phyloP scores from a whole-genome alignment of 352 stramenopile genomes.

The Phytophthora pinifolia region DNA sequence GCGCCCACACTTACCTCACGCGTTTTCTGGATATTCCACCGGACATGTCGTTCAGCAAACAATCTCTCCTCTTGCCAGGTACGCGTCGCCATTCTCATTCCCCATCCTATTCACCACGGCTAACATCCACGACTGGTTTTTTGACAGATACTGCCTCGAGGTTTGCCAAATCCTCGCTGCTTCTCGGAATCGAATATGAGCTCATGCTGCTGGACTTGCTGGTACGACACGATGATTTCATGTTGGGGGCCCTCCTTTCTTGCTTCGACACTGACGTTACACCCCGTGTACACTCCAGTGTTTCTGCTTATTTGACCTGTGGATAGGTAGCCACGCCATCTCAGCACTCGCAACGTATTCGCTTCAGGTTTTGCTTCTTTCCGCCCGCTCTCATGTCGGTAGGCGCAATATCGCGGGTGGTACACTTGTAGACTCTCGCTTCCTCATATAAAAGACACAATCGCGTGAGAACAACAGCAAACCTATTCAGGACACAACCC shows the following conservation, averaged over 20 bases:
- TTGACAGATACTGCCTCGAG: conserved; percentile 46
- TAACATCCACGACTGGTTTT: conserved; percentile 1
- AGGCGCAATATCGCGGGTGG: conserved; percentile 52
- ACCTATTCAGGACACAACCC: not conserved
- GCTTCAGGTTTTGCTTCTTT: conserved; percentile 43
- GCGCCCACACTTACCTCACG: conserved; percentile 72
- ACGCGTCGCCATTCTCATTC: conserved; percentile 3
- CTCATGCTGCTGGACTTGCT: conserved; percentile 90
- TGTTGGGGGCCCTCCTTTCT: not conserved
- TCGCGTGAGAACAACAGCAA: conserved; percentile 4
- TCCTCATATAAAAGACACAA: conserved; percentile 53
- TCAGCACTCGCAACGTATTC: conserved; percentile 67
- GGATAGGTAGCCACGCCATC: conserved; percentile 60
- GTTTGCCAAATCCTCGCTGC: conserved; percentile 59
- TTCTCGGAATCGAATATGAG: conserved; percentile 84
- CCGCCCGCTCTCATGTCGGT: conserved; percentile 37
- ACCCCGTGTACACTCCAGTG: conserved; percentile 37
- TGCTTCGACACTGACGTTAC: conserved; percentile 10
- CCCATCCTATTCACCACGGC: not conserved
- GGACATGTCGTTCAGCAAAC: conserved; percentile 65
- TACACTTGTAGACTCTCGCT: conserved; percentile 65
- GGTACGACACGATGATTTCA: conserved; percentile 34
- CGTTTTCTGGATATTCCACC: conserved; percentile 70
- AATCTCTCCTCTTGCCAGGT: conserved; percentile 73
- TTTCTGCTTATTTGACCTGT: conserved; percentile 69